Evolutionary conservation across 768 basidiomycete species (phyloP).

Genomic region (Rhizopogon vesiculosus): DNA sequence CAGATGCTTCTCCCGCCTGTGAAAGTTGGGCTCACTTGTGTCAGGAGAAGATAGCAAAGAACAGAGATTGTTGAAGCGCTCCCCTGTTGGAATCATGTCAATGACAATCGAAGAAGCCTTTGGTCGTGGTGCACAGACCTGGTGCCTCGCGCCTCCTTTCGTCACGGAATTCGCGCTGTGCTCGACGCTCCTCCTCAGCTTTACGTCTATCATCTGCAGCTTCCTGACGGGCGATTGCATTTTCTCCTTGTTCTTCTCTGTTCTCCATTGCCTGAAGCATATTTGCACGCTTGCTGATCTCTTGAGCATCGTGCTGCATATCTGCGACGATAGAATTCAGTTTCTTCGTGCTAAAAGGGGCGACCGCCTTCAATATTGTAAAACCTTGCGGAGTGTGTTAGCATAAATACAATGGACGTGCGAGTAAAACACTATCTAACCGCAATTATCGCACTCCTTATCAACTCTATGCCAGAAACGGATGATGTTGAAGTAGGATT

Average conservation of each 20-base stretch:
- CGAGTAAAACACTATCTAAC: neutral
- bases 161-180: neutral
- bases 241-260: neutral
- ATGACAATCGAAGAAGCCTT: neutral
- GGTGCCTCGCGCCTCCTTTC: neutral
- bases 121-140: neutral
- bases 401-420: neutral
- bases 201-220: neutral
- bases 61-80: neutral
- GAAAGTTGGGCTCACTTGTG: neutral
- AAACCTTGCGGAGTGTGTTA: neutral
- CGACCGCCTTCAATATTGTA: neutral
- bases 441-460: slow-evolving; percentile 14
- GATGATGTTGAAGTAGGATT: slow-evolving; percentile 16
- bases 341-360: neutral
- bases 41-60: neutral
- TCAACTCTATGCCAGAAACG: slow-evolving; percentile 20
- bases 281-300: neutral
- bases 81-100: neutral
- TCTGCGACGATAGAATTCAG: neutral
- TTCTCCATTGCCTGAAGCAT: neutral
- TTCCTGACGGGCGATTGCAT: neutral
- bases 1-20: neutral
- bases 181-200: neutral
- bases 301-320: neutral